These are phyloP conservation scores for Starmerella ratchasimensis DNA, from an alignment of 805 yeast species.

Conservation along the genomic window DNA sequence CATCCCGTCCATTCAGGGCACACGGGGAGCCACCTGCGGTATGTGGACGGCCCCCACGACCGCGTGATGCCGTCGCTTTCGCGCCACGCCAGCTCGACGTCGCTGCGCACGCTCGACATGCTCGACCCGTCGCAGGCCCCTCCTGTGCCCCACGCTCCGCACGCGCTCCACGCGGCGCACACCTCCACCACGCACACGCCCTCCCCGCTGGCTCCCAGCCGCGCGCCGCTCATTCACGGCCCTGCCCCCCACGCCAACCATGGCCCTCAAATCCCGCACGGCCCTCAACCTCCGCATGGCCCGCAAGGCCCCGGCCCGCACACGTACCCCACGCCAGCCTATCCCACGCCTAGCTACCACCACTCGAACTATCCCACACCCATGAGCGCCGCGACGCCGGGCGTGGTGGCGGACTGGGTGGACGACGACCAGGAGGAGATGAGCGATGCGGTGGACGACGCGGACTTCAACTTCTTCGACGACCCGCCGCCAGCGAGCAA, in stretches of 20 bases:
- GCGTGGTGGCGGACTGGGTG: slow-evolving; percentile 5
- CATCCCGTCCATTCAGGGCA: too few relatives aligned
- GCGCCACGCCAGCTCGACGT: too few relatives aligned
- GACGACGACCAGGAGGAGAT: slow-evolving; percentile 16
- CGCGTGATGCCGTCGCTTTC: too few relatives aligned
- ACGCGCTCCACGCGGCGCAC: too few relatives aligned
- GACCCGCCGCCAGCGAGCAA: slow-evolving; percentile 5
- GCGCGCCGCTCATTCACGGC: neutral
- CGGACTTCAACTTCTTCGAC: slow-evolving; percentile 34
- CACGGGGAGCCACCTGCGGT: too few relatives aligned
- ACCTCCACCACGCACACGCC: too few relatives aligned
- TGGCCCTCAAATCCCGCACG: neutral
- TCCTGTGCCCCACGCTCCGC: too few relatives aligned
- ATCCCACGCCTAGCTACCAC: slow-evolving; percentile 11
- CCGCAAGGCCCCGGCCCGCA: too few relatives aligned
- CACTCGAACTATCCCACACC: slow-evolving; percentile 1
- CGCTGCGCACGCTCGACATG: too few relatives aligned
- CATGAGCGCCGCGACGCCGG: slow-evolving; percentile 5
- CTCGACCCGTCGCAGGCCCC: too few relatives aligned
- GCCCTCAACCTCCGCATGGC: too few relatives aligned
- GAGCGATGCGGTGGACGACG: slow-evolving; percentile 30
- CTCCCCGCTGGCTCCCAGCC: neutral
- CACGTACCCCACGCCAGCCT: slow-evolving; percentile 12
- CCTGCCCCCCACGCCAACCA: neutral
- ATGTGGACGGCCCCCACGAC: too few relatives aligned